Base-by-base conservation (phyloP, 2,329 filamentous ascomycete genomes). In the Aspergillus puulaauensis region DNA sequence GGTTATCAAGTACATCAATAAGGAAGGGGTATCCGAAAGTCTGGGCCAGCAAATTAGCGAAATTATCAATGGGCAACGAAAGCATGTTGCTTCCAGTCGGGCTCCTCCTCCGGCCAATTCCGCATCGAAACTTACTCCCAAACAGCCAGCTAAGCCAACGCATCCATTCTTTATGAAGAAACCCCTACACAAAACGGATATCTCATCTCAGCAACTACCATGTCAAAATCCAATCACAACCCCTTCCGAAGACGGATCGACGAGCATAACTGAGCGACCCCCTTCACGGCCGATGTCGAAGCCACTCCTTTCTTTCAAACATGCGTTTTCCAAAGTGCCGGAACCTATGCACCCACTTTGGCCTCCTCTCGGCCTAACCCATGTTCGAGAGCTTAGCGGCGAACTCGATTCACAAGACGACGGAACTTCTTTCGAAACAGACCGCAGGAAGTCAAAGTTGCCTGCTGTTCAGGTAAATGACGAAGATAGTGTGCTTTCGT, bases 131-230 rank as follows among this genome's bases (percentile, higher is more conserved):
- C 15, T 21, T 27, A 61, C 55, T 33, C 64, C 69, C 54, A 65
- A 66, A 14, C 52, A 64, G 55, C 65, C 73, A 44, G 64, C 71
- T 6, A 86, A 83, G 65, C 64, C 77, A 1, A 82, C 84, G 0
- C 87, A 92, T 73, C 89, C 89, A 0, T 90, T 92, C 68, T 92
- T 92, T 67, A 68, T 81, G 15, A 84, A 82, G 6, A 89, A 86
- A 64, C 21, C 78, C 6, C 70, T 73, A 8, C 70, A 59, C 27
- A 68, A 66, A 21, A 5, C 57, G 0, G 61, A 64, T 5, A 8
- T 24, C 4, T 12, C 27, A 6, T 17, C 40, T 46, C 24, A 52
- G 11, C 54, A 56, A 3, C 21, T 31, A 12, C 8, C 12, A 14
- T 37, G 35, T 12, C 17, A 50, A 24, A 35, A 51, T 50, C 27